Conservation (phyloP, 495 filamentous ascomycete species). For the Aspergillus ostianus region DNA sequence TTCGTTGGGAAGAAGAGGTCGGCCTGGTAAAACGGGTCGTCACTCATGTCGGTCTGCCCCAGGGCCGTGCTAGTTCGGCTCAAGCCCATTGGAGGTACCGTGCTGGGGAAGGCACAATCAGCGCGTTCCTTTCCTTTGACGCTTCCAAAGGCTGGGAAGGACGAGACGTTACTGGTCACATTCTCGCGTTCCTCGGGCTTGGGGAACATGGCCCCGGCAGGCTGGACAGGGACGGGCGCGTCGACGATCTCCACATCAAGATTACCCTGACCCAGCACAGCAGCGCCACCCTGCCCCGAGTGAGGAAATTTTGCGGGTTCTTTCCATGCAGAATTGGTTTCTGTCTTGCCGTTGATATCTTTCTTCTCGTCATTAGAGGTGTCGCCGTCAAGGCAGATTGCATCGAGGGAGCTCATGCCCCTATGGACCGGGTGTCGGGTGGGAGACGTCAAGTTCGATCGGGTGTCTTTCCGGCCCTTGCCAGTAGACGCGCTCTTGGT, state of each 20-base stretch:
- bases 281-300: neutral
- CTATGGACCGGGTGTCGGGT: neutral
- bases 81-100: neutral
- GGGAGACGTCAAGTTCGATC: neutral
- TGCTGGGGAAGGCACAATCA: neutral
- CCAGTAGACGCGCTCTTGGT: constrained; percentile 13
- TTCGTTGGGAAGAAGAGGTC: neutral
- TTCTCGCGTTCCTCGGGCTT: neutral
- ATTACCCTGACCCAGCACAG: too few relatives aligned
- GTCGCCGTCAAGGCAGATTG: constrained; percentile 19
- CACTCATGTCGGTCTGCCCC: neutral
- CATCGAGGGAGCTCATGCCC: constrained; percentile 14
- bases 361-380: neutral
- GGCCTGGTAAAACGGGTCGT: neutral
- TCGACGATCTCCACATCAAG: constrained; percentile 3
- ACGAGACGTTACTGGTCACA: neutral
- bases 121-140: neutral
- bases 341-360: constrained; percentile 9
- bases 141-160: neutral
- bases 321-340: neutral
- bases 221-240: neutral
- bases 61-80: neutral
- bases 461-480: constrained; percentile 1
- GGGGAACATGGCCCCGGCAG: neutral
- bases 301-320: neutral